Evolutionary conservation across 352 stramenopile species (phyloP).

Genomic region (Globisporangium parvum): DNA sequence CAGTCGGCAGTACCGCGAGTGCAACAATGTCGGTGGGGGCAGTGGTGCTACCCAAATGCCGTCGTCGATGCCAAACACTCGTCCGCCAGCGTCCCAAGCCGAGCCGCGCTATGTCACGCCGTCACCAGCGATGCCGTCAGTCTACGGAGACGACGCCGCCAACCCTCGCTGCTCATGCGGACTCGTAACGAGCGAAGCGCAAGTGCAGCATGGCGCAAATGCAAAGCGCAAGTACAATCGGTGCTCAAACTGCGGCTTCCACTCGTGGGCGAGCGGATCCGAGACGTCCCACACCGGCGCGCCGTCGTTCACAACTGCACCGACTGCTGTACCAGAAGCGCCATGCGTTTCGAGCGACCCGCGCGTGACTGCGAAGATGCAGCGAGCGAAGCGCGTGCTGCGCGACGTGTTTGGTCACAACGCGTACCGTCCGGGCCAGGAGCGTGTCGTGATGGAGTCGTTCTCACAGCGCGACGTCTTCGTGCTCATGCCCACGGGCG

Average conservation of each 20-base stretch:
- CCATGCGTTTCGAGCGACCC: slow-evolving; percentile 42
- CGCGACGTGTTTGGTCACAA: slow-evolving; percentile 94
- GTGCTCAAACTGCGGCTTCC: slow-evolving; percentile 68
- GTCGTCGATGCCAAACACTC: slow-evolving; percentile 14
- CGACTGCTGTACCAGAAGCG: slow-evolving; percentile 12
- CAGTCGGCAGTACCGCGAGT: slow-evolving; percentile 54
- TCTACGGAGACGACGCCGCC: slow-evolving; percentile 9
- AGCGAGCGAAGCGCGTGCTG: slow-evolving; percentile 61
- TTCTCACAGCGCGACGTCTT: slow-evolving; percentile 95
- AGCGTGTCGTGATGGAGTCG: slow-evolving; percentile 91
- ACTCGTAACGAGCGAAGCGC: slow-evolving; percentile 43
- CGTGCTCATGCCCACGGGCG: slow-evolving; percentile 98
- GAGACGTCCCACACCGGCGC: slow-evolving; percentile 9
- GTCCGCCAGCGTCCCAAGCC: slow-evolving; percentile 12
- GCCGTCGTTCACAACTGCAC: slow-evolving; percentile 8
- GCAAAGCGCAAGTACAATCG: slow-evolving; percentile 62
- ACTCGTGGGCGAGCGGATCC: slow-evolving; percentile 55
- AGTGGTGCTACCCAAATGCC: not conserved
- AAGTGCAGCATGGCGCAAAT: slow-evolving; percentile 65
- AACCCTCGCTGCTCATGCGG: slow-evolving; percentile 55
- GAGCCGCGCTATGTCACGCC: slow-evolving; percentile 6
- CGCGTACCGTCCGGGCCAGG: slow-evolving; percentile 93
- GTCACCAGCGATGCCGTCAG: slow-evolving; percentile 1
- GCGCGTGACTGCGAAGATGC: slow-evolving; percentile 58
- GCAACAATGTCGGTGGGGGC: slow-evolving; percentile 29